phyloP scores from a whole-genome alignment of 805 yeast species.

The Lipomyces orientalis region DNA sequence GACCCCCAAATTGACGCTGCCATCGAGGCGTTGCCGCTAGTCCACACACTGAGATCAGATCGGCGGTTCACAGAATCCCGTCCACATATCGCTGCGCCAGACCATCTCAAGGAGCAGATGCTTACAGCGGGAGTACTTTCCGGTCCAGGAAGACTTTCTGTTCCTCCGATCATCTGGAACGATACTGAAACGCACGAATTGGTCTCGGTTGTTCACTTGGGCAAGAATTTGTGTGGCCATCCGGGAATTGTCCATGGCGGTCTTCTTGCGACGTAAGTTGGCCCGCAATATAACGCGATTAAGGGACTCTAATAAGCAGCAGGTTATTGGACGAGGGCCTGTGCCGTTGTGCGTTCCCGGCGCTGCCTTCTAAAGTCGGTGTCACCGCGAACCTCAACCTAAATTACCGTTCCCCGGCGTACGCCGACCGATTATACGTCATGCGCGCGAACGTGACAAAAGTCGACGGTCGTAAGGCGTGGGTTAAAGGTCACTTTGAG shows the following conservation, averaged over 20 bases:
- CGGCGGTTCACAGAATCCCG: slow-evolving; percentile 39
- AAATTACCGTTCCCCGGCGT: slow-evolving; percentile 62
- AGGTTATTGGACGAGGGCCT: slow-evolving; percentile 80
- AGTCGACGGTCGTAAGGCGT: slow-evolving; percentile 78
- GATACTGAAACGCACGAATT: slow-evolving; percentile 55
- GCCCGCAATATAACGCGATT: neutral
- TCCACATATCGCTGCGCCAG: slow-evolving; percentile 42
- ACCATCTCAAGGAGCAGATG: slow-evolving; percentile 35
- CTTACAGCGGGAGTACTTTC: slow-evolving; percentile 61
- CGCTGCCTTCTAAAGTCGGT: slow-evolving; percentile 79
- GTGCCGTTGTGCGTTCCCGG: slow-evolving; percentile 83
- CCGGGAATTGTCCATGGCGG: slow-evolving; percentile 88
- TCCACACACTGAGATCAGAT: slow-evolving; percentile 37
- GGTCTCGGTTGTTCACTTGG: slow-evolving; percentile 73
- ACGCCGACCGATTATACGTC: slow-evolving; percentile 67
- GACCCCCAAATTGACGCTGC: slow-evolving; percentile 14
- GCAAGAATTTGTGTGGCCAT: slow-evolving; percentile 65
- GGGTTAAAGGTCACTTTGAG: slow-evolving; percentile 70
- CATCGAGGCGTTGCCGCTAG: slow-evolving; percentile 11
- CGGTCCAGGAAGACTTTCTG: slow-evolving; percentile 78
- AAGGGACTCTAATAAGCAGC: neutral
- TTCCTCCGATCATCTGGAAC: slow-evolving; percentile 72
- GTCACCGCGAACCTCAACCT: slow-evolving; percentile 82
- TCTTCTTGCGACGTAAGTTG: slow-evolving; percentile 62
- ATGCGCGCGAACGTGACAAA: slow-evolving; percentile 70